Evolutionary conservation across 2,329 filamentous ascomycete species (phyloP).

Genomic region (Hypoxylon sp.): DNA sequence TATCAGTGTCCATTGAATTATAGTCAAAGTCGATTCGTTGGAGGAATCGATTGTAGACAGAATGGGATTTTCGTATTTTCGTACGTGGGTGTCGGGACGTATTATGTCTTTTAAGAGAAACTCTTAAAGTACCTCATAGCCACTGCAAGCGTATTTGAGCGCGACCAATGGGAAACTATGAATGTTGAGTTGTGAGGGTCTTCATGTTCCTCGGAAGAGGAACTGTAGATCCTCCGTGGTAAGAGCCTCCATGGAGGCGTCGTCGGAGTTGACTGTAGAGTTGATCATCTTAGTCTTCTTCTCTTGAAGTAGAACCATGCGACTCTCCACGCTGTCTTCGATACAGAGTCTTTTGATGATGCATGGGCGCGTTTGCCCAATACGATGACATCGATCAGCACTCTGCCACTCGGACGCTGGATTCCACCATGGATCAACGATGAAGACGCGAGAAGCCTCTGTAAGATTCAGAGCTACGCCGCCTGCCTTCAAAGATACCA

Average conservation of each 20-base stretch:
- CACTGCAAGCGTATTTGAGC: constrained; percentile 45
- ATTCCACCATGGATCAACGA: constrained; percentile 99
- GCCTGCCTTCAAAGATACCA: constrained; percentile 95
- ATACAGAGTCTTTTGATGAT: constrained; percentile 95
- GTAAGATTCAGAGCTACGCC: constrained; percentile 96
- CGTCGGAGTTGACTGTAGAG: constrained; percentile 94
- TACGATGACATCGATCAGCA: constrained; percentile 92
- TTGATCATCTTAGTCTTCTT: constrained; percentile 99
- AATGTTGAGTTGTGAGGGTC: constrained; percentile 77
- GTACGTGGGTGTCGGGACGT: background rate
- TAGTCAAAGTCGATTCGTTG: too few relatives aligned
- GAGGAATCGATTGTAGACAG: background rate
- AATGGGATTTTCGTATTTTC: background rate
- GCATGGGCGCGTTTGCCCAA: constrained; percentile 93
- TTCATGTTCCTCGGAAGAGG: constrained; percentile 79
- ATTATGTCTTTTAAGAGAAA: constrained; percentile 87
- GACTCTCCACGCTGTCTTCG: constrained; percentile 94
- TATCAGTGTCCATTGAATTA: background rate
- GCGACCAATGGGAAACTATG: constrained; percentile 96
- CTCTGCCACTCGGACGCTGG: constrained; percentile 99
- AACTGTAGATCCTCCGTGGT: constrained; percentile 95
- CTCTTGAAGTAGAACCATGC: constrained; percentile 95
- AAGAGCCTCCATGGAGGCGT: constrained; percentile 89
- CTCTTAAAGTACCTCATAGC: constrained; percentile 91
- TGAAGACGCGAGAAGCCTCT: constrained; percentile 94